These are phyloP conservation scores for Eryngium alpinum DNA, from an alignment of 140 eudicot genomes.

Conservation along the genomic window DNA sequence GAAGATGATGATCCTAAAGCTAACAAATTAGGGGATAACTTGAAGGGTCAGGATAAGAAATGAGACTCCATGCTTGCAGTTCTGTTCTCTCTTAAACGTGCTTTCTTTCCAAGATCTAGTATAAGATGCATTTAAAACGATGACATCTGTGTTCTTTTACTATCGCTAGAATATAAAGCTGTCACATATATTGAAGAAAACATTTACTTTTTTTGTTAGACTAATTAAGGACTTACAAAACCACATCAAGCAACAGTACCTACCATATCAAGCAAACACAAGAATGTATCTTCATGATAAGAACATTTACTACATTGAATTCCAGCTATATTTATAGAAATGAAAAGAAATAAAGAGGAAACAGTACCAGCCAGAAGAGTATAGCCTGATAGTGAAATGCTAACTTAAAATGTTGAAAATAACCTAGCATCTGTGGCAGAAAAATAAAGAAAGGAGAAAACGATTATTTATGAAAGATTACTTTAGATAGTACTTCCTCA, in stretches of 20 bases:
- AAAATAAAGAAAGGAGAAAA: neutral
- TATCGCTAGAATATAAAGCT: too few relatives aligned
- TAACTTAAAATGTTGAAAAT: conserved; percentile 76
- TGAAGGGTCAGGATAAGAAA: too few relatives aligned
- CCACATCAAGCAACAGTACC: conserved; percentile 78
- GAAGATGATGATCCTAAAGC: too few relatives aligned
- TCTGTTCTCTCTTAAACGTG: too few relatives aligned
- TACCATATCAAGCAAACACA: conserved; percentile 27
- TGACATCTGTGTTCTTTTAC: too few relatives aligned
- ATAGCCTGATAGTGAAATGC: conserved; percentile 80
- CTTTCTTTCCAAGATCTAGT: too few relatives aligned
- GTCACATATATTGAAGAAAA: too few relatives aligned
- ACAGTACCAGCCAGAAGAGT: conserved; percentile 82
- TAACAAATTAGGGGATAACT: too few relatives aligned
- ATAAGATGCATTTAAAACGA: too few relatives aligned
- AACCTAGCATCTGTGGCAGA: conserved; percentile 80
- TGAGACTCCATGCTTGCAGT: too few relatives aligned
- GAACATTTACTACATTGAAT: conserved; percentile 18
- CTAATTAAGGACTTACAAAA: too few relatives aligned
- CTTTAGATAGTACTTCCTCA: neutral
- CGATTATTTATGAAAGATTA: conserved; percentile 7
- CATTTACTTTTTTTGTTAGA: too few relatives aligned
- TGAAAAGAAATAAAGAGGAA: conserved; percentile 1
- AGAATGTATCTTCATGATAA: conserved; percentile 1
- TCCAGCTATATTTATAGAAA: conserved; percentile 10